phyloP scores from a whole-genome alignment of 352 stramenopile species.

The Globisporangium nunn region DNA sequence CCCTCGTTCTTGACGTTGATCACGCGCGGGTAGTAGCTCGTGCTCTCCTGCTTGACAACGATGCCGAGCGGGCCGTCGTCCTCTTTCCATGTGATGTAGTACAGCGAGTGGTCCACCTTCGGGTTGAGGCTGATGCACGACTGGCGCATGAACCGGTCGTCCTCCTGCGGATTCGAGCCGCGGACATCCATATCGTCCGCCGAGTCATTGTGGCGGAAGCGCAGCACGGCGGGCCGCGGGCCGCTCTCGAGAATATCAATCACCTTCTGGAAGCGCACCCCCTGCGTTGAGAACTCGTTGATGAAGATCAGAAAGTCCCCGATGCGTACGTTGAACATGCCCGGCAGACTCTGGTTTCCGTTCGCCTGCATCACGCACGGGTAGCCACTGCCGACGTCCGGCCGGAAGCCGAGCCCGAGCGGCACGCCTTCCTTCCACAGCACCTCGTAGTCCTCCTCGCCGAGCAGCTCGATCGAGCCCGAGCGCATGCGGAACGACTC shows the following conservation, averaged over 20 bases:
- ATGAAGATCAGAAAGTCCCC: constrained; percentile 81
- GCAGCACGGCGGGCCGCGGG: constrained; percentile 62
- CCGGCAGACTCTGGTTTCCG: constrained; percentile 66
- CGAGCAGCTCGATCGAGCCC: constrained; percentile 63
- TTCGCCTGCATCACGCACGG: constrained; percentile 73
- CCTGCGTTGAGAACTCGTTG: constrained; percentile 80
- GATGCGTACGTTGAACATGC: constrained; percentile 83
- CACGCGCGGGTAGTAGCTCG: constrained; percentile 81
- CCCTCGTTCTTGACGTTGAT: constrained; percentile 87
- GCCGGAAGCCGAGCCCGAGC: constrained; percentile 75
- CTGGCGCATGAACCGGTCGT: constrained; percentile 53
- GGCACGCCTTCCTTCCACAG: constrained; percentile 82
- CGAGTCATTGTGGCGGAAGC: constrained; percentile 76
- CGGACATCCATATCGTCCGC: constrained; percentile 36
- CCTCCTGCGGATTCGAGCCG: constrained; percentile 64
- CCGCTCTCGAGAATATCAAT: constrained; percentile 83
- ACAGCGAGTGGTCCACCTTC: constrained; percentile 78
- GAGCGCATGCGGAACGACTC: constrained; percentile 62
- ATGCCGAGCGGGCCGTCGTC: constrained; percentile 80
- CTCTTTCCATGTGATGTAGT: constrained; percentile 89
- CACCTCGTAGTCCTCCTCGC: constrained; percentile 85
- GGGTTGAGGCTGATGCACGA: constrained; percentile 75
- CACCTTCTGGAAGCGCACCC: constrained; percentile 80
- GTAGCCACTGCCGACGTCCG: constrained; percentile 64
- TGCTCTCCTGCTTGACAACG: constrained; percentile 83